These are phyloP conservation scores for Bifiguratus adelaidae DNA, from an alignment of 192 early-diverging fungal species.

Conservation along the genomic window DNA sequence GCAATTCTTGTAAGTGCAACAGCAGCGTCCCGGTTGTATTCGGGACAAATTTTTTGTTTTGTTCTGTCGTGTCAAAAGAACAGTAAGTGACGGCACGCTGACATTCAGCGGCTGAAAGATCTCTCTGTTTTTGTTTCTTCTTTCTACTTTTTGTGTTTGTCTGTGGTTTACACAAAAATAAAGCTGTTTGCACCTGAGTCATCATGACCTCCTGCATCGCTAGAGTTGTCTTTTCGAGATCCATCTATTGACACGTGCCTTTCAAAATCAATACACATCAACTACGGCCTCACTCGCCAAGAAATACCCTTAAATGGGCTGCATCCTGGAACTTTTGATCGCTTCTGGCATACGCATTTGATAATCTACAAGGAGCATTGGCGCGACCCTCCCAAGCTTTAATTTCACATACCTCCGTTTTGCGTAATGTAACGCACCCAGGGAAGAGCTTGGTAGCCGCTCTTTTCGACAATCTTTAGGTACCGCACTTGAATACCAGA, in stretches of 20 bases:
- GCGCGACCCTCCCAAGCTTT: not conserved
- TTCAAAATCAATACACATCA: too few species aligned
- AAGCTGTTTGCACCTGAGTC: too few species aligned
- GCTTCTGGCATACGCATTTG: conserved; percentile 87
- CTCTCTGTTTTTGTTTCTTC: not conserved
- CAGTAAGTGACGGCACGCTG: too few species aligned
- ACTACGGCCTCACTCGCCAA: too few species aligned
- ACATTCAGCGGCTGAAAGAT: not conserved
- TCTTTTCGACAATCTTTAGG: conserved; percentile 84
- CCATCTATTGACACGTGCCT: too few species aligned
- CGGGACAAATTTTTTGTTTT: too few species aligned
- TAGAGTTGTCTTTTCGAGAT: too few species aligned
- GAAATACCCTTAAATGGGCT: conserved; percentile 62
- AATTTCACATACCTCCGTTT: conserved; percentile 47
- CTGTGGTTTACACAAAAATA: too few species aligned
- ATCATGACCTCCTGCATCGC: too few species aligned
- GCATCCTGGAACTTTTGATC: conserved; percentile 59
- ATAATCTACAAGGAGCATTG: conserved; percentile 57
- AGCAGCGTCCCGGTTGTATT: too few species aligned
- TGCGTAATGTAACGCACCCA: conserved; percentile 89
- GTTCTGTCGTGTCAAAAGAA: too few species aligned
- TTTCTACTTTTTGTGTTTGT: not conserved
- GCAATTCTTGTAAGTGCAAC: conserved; percentile 28
- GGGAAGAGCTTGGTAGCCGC: conserved; percentile 78
- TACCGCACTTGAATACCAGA: conserved; percentile 88